Conservation (phyloP, 352 stramenopile species). For the Phytophthora citrophthora region DNA sequence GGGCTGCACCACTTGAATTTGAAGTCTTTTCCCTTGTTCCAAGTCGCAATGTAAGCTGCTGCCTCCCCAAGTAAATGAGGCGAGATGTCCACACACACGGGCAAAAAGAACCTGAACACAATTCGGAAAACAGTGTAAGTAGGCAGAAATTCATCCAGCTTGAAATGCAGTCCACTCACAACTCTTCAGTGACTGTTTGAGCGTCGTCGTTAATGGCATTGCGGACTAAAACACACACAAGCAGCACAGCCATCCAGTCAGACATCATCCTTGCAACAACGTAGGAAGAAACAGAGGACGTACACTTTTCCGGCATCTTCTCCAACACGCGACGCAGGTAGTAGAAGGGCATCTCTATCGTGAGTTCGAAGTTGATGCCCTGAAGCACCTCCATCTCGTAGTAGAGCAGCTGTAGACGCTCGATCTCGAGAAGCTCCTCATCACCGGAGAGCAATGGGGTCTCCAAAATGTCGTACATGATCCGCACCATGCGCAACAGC, state of each 20-base stretch:
- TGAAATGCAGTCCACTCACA: slow-evolving; percentile 45
- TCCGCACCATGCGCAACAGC: slow-evolving; percentile 82
- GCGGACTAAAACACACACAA: slow-evolving; percentile 44
- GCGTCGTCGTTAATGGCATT: slow-evolving; percentile 54
- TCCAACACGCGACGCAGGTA: slow-evolving; percentile 66
- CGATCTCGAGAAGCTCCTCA: slow-evolving; percentile 87
- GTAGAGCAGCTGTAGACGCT: slow-evolving; percentile 84
- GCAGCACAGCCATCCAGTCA: slow-evolving; percentile 1
- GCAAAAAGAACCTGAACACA: slow-evolving; percentile 64
- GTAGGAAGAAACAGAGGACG: background rate
- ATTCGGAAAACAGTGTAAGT: slow-evolving; percentile 4
- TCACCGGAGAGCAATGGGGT: slow-evolving; percentile 68
- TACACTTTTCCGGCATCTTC: slow-evolving; percentile 82
- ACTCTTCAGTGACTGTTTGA: slow-evolving; percentile 64
- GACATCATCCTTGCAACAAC: slow-evolving; percentile 1
- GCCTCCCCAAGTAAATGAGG: slow-evolving; percentile 71
- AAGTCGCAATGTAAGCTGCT: slow-evolving; percentile 78
- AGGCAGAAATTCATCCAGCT: background rate
- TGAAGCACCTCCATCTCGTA: slow-evolving; percentile 89
- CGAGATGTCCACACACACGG: slow-evolving; percentile 60
- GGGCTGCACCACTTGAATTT: slow-evolving; percentile 81
- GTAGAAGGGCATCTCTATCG: slow-evolving; percentile 80
- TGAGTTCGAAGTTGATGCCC: slow-evolving; percentile 83
- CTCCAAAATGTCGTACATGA: slow-evolving; percentile 89
- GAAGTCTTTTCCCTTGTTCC: slow-evolving; percentile 79